Evolutionary conservation across 2,329 filamentous ascomycete genomes (phyloP), one percentile per base, ranked within the genome.

Genomic region (Colletotrichum tanaceti): DNA sequence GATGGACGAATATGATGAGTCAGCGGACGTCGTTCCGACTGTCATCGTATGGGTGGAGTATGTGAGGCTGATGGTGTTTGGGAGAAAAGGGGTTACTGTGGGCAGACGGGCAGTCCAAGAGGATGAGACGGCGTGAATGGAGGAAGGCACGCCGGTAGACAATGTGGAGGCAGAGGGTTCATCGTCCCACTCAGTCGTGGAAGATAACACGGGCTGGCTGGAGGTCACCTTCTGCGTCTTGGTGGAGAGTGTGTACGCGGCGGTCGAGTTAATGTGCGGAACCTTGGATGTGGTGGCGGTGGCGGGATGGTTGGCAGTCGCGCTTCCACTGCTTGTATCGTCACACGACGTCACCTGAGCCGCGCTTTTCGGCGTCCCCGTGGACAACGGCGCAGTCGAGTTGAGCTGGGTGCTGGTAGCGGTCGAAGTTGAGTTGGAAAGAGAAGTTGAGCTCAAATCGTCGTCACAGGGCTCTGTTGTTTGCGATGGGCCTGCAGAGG

Each of bases 31-130:
- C 14, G 35, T 70, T 53, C 72, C 71, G 2, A 14, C 6, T 14
- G 43, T 69, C 49, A 72, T 71, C 22, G 65, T 63, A 16, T 63
- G 66, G 47, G 35, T 58, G 58, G 61, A 39, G 32, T 46, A 16
- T 35, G 43, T 39, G 47, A 43, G 32, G 41, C 32, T 43, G 46
- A 28, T 61, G 24, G 47, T 35, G 46, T 38, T 41, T 28, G 43
- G 28, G 61, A 60, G 50, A 58, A 32, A 28, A 24, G 72, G 47
- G 3, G 50, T 52, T 32, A 64, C 58, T 3, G 65, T 39, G 47
- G 35, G 58, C 20, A 58, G 44, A 22, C 62, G 43, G 16, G 57
- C 46, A 32, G 65, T 69, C 44, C 47, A 38, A 7, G 38, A 55
- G 5, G 59, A 44, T 58, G 41, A 32, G 24, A 35, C 10, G 24